Base-by-base conservation (phyloP, 1,139 yeast species). In the Suhomyces yuchorum region DNA sequence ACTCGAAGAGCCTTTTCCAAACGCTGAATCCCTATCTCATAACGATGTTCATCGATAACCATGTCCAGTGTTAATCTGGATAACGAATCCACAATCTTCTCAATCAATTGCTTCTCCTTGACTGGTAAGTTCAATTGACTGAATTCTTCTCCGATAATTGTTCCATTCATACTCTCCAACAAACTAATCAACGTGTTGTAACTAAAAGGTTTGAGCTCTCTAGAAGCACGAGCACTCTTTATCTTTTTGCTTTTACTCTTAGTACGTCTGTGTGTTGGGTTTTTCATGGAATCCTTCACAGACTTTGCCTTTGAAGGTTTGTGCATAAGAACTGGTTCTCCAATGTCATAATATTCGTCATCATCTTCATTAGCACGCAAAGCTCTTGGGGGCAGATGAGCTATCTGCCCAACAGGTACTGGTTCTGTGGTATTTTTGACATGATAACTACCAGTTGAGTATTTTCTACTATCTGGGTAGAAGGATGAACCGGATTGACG, bases 21-120 rank as follows among this genome's bases (percentile, higher is more conserved):
- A 52, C 97, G 72, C 53, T 80, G 76, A 37, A 89, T 78, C n/a
- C 97, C 96, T 52, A 87, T 87, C 23, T 85, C 85, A 52, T 87
- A 84, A 58, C 95, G 79, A 32, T 81, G 82, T 37, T 87, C 88
- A 65, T 92, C 96, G 46, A 88, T 66, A 47, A 89, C 85, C 88
- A 92, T 91, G 62, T 91, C 97, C 49, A 92, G 88, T 3, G 96
- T 89, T 51, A 92, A 77, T 57, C 95, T 76, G 19, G 95, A 85
- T 49, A 92, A 72, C 1, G 96, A 85, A 59, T 90, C 96, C 4
- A 92, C 87, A 42, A 92, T 82, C 65, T 89, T 85, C 62, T 91
- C 97, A 44, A 92, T 75, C 45, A 91, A 73, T 56, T 82, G 86
- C 56, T 87, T 87, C 62, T 91, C 97, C 52, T 85, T 85, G 0